Base-by-base conservation (phyloP, 116 monocot genomes). In the Phalaenopsis hybrid region DNA sequence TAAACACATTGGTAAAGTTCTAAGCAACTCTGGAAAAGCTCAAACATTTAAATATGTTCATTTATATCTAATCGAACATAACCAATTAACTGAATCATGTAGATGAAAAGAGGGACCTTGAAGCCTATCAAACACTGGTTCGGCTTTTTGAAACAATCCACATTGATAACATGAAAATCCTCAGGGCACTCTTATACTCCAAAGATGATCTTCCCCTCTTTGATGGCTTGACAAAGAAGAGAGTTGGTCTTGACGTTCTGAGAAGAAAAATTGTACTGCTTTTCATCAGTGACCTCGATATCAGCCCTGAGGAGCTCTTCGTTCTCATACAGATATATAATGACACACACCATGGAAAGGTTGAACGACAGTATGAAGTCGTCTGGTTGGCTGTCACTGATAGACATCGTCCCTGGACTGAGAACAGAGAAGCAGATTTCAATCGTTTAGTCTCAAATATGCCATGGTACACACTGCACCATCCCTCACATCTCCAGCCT, bases 81-180 rank as follows among this genome's bases (percentile, higher is more conserved):
- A 52, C 13, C 12, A 76, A 78, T 23, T 59, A 59, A 57, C 18
- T 58, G 59, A 79, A 59, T 16, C 1, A 79, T 82, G 70, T 83
- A 95, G 95, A 80, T 44, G 91, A 88, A 16, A 95, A 79, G 86
- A 92, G 83, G 75, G 88, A 91, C 41, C 18, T 79, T 13, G 89
- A 92, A 81, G 85, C 92, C 1, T 95, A 86, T 63, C 81, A 92
- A 41, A 84, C 82, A 18, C 83, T 95, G 8, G 87, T 89, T 28
- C 69, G 82, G 2, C 92, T 95, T 43, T 95, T 95, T 57, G 85
- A 91, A 4, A 87, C 82, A 5, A 15, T 67, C 59, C 95, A 92
- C 78, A 81, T 91, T 16, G 95, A 95, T 78, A 95, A 95, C 92
- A 87, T 89, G 81, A 92, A 92, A 89, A 89, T 92, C 75, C 89